Conservation (phyloP, 1,284 basidiomycete genomes). For the Tilletia caries region DNA sequence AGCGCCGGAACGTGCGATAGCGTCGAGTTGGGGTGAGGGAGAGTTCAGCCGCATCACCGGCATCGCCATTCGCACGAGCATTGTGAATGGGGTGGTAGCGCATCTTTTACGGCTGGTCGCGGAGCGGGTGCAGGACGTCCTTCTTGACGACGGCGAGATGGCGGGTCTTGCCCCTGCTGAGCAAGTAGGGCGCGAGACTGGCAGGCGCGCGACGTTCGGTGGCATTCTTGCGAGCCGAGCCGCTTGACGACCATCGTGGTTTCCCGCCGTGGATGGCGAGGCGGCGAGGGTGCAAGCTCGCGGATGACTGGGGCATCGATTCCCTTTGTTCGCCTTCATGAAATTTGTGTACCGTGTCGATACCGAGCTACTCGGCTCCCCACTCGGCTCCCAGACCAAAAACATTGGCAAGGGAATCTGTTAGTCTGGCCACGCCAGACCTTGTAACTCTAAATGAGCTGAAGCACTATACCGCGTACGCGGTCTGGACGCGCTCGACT, state of each 20-base stretch:
- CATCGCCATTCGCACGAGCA: constrained; percentile 2
- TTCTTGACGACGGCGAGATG: constrained; percentile 38
- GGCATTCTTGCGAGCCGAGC: neutral
- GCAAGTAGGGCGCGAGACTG: constrained; percentile 44
- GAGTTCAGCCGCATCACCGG: constrained; percentile 18
- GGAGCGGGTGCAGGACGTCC: constrained; percentile 34
- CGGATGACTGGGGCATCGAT: too few relatives aligned
- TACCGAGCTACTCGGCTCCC: too few relatives aligned
- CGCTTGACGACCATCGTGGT: constrained; percentile 67
- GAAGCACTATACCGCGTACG: too few relatives aligned
- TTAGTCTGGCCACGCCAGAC: too few relatives aligned
- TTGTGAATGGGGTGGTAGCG: constrained; percentile 24
- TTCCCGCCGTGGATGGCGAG: constrained; percentile 73
- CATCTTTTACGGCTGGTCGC: constrained; percentile 38
- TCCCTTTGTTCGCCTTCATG: too few relatives aligned
- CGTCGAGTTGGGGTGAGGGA: neutral
- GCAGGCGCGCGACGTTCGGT: constrained; percentile 41
- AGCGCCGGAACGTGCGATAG: constrained; percentile 14
- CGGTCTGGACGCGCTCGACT: too few relatives aligned
- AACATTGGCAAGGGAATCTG: too few relatives aligned
- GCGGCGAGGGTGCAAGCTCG: constrained; percentile 66
- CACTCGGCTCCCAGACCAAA: too few relatives aligned
- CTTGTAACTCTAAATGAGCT: too few relatives aligned
- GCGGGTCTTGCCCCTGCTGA: constrained; percentile 35
- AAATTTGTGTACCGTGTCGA: too few relatives aligned